Percentiles rank a stretch among this genome's conserved stretches.
phyloP scores from a whole-genome alignment of 306 rosid species.

The Quercus cerris region DNA sequence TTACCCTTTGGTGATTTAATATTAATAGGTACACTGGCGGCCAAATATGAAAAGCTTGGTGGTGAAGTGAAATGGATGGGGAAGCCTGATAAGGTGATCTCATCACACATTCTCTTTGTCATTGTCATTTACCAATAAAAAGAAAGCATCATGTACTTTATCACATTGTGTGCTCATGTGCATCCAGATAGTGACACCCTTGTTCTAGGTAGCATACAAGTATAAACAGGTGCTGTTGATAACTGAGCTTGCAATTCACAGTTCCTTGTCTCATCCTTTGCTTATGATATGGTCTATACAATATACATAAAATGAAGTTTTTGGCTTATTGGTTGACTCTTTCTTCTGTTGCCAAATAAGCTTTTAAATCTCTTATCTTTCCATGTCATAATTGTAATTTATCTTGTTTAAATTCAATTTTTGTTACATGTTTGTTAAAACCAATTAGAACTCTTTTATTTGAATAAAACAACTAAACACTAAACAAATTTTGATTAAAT shows the following conservation, averaged over 20 bases:
- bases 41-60: constrained; percentile 83
- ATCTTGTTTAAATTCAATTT: too few species aligned
- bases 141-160: not conserved
- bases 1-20: constrained; percentile 17
- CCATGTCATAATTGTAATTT: not conserved
- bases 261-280: not conserved
- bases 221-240: not conserved
- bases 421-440: too few species aligned
- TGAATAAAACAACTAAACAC: too few species aligned
- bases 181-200: not conserved
- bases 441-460: too few species aligned
- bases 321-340: too few species aligned
- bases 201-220: not conserved
- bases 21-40: constrained; percentile 72
- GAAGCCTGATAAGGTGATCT: constrained; percentile 80
- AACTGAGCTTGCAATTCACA: not conserved
- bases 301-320: too few species aligned
- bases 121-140: not conserved
- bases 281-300: not conserved
- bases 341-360: too few species aligned
- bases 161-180: not conserved
- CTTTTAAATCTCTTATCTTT: too few species aligned
- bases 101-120: not conserved
- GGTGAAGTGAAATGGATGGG: constrained; percentile 99
- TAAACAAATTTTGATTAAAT: too few species aligned